phyloP scores from a whole-genome alignment of 495 filamentous ascomycete species.

The Xylaria scruposa region DNA sequence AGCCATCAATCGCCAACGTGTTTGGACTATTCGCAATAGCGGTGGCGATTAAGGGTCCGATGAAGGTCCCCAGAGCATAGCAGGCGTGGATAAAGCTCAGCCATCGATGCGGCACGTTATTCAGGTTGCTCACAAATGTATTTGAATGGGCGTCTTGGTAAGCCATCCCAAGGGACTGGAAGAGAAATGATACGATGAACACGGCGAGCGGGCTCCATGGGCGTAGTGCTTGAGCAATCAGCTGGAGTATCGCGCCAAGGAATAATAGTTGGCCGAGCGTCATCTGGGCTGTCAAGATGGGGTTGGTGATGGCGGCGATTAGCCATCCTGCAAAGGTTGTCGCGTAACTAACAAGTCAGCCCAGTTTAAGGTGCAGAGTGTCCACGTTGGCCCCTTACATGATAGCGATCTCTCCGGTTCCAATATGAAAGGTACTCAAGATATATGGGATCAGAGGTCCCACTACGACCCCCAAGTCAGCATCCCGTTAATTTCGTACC shows the following conservation, averaged over 20 bases:
- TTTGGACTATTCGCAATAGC: constrained; percentile 47
- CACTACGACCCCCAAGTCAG: constrained; percentile 32
- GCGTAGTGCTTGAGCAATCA: constrained; percentile 54
- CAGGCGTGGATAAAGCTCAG: constrained; percentile 63
- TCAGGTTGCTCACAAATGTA: constrained; percentile 54
- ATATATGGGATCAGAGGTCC: constrained; percentile 63
- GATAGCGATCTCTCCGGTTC: constrained; percentile 56
- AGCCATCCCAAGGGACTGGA: constrained; percentile 57
- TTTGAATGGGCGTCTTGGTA: constrained; percentile 63
- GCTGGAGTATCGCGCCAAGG: constrained; percentile 56
- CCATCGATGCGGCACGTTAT: constrained; percentile 58
- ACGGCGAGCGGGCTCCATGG: constrained; percentile 56
- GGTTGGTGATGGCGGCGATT: constrained; percentile 54
- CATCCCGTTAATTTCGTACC: neutral
- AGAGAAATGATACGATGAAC: constrained; percentile 55
- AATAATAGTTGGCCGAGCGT: constrained; percentile 55
- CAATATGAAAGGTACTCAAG: constrained; percentile 54
- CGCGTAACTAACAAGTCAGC: constrained; percentile 42
- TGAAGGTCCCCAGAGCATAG: constrained; percentile 60
- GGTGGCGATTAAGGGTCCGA: constrained; percentile 58
- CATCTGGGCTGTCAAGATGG: constrained; percentile 51
- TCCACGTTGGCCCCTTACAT: constrained; percentile 39
- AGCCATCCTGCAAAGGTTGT: constrained; percentile 57
- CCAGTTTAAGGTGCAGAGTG: neutral
- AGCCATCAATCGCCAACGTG: constrained; percentile 34